Conservation (phyloP, 768 basidiomycete genomes). For the Brasilioporus rufonigricans region DNA sequence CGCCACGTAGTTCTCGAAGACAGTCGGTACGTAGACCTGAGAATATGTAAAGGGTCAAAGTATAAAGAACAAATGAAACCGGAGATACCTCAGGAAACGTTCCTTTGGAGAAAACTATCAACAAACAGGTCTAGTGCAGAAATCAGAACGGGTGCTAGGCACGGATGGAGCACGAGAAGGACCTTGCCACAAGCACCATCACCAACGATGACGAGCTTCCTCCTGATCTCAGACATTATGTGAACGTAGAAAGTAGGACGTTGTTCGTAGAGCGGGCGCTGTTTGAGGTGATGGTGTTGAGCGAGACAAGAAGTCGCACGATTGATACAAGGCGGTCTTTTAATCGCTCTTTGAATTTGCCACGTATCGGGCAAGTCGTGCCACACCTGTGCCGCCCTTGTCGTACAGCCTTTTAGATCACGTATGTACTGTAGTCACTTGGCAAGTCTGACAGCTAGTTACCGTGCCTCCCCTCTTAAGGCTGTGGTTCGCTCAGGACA, state of each 20-base stretch:
- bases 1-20: constrained; percentile 99
- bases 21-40: constrained; percentile 98
- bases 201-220: constrained; percentile 98
- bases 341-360: constrained; percentile 33
- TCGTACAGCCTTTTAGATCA: constrained; percentile 12
- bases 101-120: constrained; percentile 96
- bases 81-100: constrained; percentile 85
- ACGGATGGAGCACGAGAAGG: constrained; percentile 2
- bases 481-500: not conserved
- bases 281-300: constrained; percentile 37
- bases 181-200: constrained; percentile 98
- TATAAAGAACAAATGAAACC: not conserved
- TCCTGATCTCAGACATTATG: constrained; percentile 93
- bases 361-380: constrained; percentile 17
- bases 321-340: constrained; percentile 36
- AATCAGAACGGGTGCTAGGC: constrained; percentile 18
- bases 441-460: not conserved
- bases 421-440: no score
- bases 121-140: constrained; percentile 71
- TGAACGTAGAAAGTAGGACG: constrained; percentile 34
- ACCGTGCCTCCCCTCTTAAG: not conserved
- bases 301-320: constrained; percentile 39
- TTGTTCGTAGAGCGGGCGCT: constrained; percentile 34
- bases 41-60: not conserved
- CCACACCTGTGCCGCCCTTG: constrained; percentile 31